These are phyloP conservation scores for Phytophthora pseudosyringae DNA, from an alignment of 352 stramenopile genomes.

Conservation along the genomic window DNA sequence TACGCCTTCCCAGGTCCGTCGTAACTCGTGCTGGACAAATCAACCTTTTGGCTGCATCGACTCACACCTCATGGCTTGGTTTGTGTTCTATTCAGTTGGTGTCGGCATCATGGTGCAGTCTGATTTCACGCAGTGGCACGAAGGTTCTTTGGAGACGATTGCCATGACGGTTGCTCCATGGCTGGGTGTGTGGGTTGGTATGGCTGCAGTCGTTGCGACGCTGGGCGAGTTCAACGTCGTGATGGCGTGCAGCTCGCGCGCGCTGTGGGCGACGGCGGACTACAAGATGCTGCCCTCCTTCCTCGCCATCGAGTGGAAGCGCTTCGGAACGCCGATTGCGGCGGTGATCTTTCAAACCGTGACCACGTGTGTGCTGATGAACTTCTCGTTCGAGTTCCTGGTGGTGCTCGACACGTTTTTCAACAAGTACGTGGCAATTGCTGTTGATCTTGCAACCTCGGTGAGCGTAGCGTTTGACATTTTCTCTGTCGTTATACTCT, in stretches of 20 bases:
- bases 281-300: slow-evolving; percentile 86
- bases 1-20: slow-evolving; percentile 76
- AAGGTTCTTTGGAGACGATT: slow-evolving; percentile 79
- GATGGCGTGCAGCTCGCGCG: slow-evolving; percentile 84
- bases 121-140: slow-evolving; percentile 73
- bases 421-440: slow-evolving; percentile 75
- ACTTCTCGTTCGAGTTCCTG: slow-evolving; percentile 84
- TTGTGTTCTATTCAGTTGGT: slow-evolving; percentile 45
- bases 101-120: slow-evolving; percentile 80
- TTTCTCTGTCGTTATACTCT: background rate
- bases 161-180: slow-evolving; percentile 75
- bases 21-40: background rate
- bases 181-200: slow-evolving; percentile 84
- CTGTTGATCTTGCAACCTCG: background rate
- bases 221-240: slow-evolving; percentile 89
- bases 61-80: background rate
- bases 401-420: slow-evolving; percentile 88
- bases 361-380: slow-evolving; percentile 85
- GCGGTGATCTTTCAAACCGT: slow-evolving; percentile 78
- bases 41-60: background rate
- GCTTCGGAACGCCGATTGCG: slow-evolving; percentile 81
- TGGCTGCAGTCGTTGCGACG: slow-evolving; percentile 76
- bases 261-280: slow-evolving; percentile 81
- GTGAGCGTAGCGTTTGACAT: slow-evolving; percentile 5
- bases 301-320: slow-evolving; percentile 69